These are phyloP conservation scores for Sporobolomyces phaffii DNA, from an alignment of 768 basidiomycete species.

Conservation along the genomic window DNA sequence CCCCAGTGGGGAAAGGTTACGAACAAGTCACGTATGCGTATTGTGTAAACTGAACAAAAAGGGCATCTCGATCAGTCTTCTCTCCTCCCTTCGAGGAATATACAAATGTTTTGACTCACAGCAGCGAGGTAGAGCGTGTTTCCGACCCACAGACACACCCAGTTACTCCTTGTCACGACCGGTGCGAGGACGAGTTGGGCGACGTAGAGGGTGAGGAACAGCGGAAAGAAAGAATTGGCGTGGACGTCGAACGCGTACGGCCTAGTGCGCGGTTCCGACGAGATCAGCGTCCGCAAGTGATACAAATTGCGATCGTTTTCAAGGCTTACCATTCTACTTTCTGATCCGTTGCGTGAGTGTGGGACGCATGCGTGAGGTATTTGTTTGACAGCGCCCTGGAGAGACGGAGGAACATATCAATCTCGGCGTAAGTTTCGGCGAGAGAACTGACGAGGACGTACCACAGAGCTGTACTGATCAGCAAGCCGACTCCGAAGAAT, in stretches of 20 bases:
- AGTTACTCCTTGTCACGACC: conserved; percentile 72
- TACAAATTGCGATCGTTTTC: too few relatives aligned
- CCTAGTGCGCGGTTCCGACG: conserved; percentile 44
- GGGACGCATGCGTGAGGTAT: conserved; percentile 40
- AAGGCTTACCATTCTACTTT: conserved; percentile 30
- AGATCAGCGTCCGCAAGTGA: too few relatives aligned
- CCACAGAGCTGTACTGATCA: conserved; percentile 73
- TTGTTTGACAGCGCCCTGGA: conserved; percentile 36
- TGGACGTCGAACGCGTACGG: conserved; percentile 95
- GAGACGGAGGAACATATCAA: background rate
- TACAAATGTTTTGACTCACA: conserved; percentile 2
- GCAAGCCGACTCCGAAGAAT: conserved; percentile 70
- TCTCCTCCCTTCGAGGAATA: background rate
- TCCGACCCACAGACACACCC: conserved; percentile 89
- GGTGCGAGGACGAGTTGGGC: conserved; percentile 81
- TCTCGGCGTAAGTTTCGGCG: background rate
- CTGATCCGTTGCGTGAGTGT: conserved; percentile 36
- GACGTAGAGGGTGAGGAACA: conserved; percentile 82
- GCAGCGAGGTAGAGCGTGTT: conserved; percentile 83
- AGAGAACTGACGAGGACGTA: too few relatives aligned
- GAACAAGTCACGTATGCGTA: conserved; percentile 74
- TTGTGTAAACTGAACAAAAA: conserved; percentile 60
- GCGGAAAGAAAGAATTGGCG: conserved; percentile 91
- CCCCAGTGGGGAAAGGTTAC: too few relatives aligned
- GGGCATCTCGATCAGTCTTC: background rate